phyloP scores from a whole-genome alignment of 202 grass and related monocot species.

The Elaeis oleifera region DNA sequence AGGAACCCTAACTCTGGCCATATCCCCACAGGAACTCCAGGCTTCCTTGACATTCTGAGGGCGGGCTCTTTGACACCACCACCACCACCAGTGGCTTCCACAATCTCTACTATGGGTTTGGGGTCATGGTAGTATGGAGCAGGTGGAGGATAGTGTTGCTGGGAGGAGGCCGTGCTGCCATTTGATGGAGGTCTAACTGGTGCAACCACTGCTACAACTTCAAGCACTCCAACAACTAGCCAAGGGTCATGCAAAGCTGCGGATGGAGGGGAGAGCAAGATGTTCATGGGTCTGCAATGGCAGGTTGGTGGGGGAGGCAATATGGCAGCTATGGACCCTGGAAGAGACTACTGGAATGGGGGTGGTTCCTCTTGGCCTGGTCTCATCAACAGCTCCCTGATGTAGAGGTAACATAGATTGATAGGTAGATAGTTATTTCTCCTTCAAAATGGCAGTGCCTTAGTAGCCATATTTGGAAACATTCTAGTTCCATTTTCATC shows the following conservation, averaged over 20 bases:
- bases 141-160: slow-evolving; percentile 5
- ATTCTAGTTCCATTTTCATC: neutral
- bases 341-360: neutral
- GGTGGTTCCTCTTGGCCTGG: slow-evolving; percentile 14
- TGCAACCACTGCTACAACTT: neutral
- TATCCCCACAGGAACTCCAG: slow-evolving; percentile 3
- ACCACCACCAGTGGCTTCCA: slow-evolving; percentile 15
- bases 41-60: slow-evolving; percentile 28
- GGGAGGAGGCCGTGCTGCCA: neutral
- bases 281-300: slow-evolving; percentile 7
- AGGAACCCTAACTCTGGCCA: neutral
- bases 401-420: slow-evolving; percentile 12
- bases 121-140: neutral
- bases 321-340: neutral
- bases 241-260: slow-evolving; percentile 11
- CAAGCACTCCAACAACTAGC: neutral
- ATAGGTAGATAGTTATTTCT: neutral
- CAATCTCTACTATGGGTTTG: slow-evolving; percentile 27
- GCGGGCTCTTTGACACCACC: slow-evolving; percentile 15
- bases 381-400: slow-evolving; percentile 33
- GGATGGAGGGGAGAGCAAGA: slow-evolving; percentile 4
- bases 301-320: neutral
- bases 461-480: slow-evolving; percentile 1
- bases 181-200: slow-evolving; percentile 16
- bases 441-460: neutral